Evolutionary conservation across 768 basidiomycete species (phyloP).

Genomic region (Pisolithus microcarpus): DNA sequence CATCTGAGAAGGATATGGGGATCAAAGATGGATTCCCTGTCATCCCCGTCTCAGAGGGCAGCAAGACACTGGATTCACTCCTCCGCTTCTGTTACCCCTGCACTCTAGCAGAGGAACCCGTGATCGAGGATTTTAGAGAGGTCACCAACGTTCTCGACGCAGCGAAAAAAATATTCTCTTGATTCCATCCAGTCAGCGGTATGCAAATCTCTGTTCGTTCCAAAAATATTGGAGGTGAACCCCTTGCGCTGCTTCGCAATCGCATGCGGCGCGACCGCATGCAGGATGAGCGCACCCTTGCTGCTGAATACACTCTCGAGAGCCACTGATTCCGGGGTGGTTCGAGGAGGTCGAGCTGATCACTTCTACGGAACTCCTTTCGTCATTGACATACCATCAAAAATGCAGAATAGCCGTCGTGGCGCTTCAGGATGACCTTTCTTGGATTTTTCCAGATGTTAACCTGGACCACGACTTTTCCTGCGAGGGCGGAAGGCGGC

Average conservation of each 20-base stretch:
- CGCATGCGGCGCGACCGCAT: slow-evolving; percentile 19
- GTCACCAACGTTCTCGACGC: slow-evolving; percentile 7
- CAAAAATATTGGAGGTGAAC: slow-evolving; percentile 11
- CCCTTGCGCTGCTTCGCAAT: slow-evolving; percentile 28
- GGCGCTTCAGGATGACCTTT: neutral
- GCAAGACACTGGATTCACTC: slow-evolving; percentile 18
- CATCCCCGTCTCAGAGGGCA: slow-evolving; percentile 13
- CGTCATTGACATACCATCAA: slow-evolving; percentile 16
- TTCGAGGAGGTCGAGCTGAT: slow-evolving; percentile 23
- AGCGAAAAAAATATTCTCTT: slow-evolving; percentile 12
- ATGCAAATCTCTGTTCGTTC: slow-evolving; percentile 14
- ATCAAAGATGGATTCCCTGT: slow-evolving; percentile 15
- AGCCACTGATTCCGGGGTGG: slow-evolving; percentile 16
- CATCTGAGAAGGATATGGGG: slow-evolving; percentile 10
- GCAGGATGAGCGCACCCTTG: slow-evolving; percentile 17
- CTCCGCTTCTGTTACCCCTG: slow-evolving; percentile 24
- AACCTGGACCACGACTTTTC: too few species aligned
- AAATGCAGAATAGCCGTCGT: slow-evolving; percentile 9
- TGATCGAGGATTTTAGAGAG: slow-evolving; percentile 8
- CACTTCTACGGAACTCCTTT: slow-evolving; percentile 20
- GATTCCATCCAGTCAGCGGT: slow-evolving; percentile 11
- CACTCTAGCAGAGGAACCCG: slow-evolving; percentile 15
- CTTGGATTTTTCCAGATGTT: too few species aligned
- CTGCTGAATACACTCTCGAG: slow-evolving; percentile 24
- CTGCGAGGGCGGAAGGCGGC: too few species aligned